These are phyloP conservation scores for Penicillium digitatum DNA, from an alignment of 2,329 filamentous ascomycete species.

Conservation along the genomic window DNA sequence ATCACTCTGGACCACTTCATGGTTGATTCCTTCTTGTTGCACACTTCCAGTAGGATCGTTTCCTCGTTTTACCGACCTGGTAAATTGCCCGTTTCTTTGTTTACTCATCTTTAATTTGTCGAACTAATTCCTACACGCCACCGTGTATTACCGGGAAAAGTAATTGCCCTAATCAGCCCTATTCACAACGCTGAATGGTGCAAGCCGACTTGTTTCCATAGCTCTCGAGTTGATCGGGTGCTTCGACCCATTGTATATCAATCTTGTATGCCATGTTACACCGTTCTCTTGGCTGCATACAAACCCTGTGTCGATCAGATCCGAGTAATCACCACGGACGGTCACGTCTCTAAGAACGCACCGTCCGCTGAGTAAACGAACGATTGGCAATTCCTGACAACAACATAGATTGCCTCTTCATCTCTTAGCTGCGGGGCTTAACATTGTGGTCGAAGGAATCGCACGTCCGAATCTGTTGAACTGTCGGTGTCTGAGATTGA, in stretches of 20 bases:
- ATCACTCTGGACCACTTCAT: neutral
- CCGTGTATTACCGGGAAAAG: neutral
- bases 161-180: neutral
- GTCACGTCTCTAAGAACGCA: neutral
- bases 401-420: neutral
- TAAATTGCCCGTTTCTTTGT: conserved; percentile 1
- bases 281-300: conserved; percentile 16
- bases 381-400: neutral
- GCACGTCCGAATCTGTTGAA: neutral
- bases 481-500: neutral
- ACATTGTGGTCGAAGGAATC: neutral
- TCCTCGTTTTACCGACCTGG: neutral
- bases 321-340: neutral
- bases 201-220: neutral
- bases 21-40: neutral
- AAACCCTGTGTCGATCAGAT: conserved; percentile 19
- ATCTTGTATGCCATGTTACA: neutral
- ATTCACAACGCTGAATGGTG: neutral
- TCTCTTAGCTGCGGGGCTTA: neutral
- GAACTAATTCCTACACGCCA: neutral
- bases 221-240: neutral
- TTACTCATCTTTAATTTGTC: neutral
- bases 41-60: neutral
- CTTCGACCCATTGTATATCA: neutral
- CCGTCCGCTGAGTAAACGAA: neutral